Evolutionary conservation across 2,329 filamentous ascomycete genomes (phyloP).

Genomic region (Chaetomiaceae sp.): DNA sequence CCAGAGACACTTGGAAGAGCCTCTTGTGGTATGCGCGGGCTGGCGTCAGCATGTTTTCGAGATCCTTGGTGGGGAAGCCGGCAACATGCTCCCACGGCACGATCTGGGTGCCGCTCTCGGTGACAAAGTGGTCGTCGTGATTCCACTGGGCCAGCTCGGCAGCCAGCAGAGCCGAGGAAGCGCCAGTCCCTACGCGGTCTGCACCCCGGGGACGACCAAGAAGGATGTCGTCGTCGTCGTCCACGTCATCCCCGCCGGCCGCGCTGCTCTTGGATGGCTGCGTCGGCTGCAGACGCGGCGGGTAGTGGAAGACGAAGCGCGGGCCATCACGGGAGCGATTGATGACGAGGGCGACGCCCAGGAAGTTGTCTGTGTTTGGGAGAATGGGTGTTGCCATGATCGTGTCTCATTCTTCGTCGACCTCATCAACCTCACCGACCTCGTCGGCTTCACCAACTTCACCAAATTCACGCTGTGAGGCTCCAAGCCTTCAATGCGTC

Average conservation of each 20-base stretch:
- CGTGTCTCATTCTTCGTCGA: neutral
- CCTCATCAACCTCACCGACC: too few relatives aligned
- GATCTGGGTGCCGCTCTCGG: constrained; percentile 51
- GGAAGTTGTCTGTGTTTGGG: constrained; percentile 50
- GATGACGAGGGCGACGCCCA: constrained; percentile 70
- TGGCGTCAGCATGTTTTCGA: constrained; percentile 76
- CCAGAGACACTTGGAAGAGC: constrained; percentile 75
- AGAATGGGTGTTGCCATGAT: constrained; percentile 46
- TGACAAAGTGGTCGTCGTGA: constrained; percentile 52
- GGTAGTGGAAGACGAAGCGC: constrained; percentile 82
- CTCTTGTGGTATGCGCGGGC: constrained; percentile 72
- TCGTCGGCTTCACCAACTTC: too few relatives aligned
- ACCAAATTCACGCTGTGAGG: too few relatives aligned
- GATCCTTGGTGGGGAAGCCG: constrained; percentile 68
- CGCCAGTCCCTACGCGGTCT: constrained; percentile 28
- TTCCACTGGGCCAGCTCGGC: constrained; percentile 43
- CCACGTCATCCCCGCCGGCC: constrained; percentile 31
- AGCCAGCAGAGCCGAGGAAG: constrained; percentile 31
- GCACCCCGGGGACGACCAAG: constrained; percentile 43
- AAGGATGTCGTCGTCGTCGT: constrained; percentile 49
- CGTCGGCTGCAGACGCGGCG: constrained; percentile 50
- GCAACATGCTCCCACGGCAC: constrained; percentile 69
- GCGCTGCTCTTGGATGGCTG: constrained; percentile 28
- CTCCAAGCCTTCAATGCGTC: too few relatives aligned
- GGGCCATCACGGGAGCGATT: constrained; percentile 73